Conservation (phyloP, 257 asterid species). For the Verbascum thapsus region DNA sequence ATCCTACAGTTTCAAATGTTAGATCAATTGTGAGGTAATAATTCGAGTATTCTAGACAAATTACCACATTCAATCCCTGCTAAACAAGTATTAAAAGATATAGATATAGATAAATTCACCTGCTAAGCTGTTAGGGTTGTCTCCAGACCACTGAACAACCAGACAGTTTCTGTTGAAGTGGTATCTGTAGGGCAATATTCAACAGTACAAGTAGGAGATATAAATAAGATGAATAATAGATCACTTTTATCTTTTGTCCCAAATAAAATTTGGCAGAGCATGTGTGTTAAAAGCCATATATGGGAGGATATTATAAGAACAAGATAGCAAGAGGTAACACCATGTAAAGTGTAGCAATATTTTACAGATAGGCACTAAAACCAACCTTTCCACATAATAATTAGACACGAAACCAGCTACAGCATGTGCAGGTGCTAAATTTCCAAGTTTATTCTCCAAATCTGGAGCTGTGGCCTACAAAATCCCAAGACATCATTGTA, state of each 20-base stretch:
- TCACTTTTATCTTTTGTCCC: not conserved
- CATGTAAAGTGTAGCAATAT: not conserved
- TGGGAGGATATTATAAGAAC: not conserved
- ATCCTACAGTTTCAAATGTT: conserved; percentile 40
- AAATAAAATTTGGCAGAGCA: not conserved
- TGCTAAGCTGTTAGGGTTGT: conserved; percentile 73
- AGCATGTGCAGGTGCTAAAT: conserved; percentile 55
- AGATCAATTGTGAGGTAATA: not conserved
- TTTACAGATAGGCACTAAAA: not conserved
- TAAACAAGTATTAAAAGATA: not conserved
- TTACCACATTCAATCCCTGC: too few species aligned
- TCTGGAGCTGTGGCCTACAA: conserved; percentile 60
- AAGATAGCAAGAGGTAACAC: not conserved
- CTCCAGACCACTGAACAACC: conserved; percentile 65
- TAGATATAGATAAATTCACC: conserved; percentile 35
- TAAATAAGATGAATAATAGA: not conserved
- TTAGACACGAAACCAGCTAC: conserved; percentile 50
- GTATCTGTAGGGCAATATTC: conserved; percentile 44
- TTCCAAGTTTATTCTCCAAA: conserved; percentile 55
- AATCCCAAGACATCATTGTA: conserved; percentile 17
- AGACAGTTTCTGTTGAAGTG: conserved; percentile 47
- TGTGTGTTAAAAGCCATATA: not conserved
- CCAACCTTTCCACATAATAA: conserved; percentile 52
- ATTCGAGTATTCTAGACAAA: too few species aligned
- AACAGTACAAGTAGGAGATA: not conserved